phyloP scores from a whole-genome alignment of 495 filamentous ascomycete genomes.

The Trichoderma asperelloides region DNA sequence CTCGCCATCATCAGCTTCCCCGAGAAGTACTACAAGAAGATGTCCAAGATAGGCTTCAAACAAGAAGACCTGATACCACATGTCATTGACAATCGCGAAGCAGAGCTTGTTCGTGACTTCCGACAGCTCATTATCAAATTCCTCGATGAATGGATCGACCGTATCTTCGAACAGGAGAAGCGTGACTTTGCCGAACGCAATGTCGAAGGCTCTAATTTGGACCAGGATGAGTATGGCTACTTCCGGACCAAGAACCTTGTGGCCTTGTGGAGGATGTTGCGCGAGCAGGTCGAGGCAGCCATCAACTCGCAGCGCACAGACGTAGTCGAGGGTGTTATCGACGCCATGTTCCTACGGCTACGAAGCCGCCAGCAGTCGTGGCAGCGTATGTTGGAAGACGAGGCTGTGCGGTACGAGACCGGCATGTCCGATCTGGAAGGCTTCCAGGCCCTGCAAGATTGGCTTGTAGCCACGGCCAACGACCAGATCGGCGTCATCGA shows the following conservation, averaged over 20 bases:
- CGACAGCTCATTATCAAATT: constrained; percentile 87
- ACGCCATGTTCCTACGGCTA: constrained; percentile 84
- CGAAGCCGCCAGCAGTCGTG: constrained; percentile 72
- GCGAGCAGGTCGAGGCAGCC: constrained; percentile 78
- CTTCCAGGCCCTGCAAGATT: constrained; percentile 76
- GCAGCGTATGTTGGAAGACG: constrained; percentile 82
- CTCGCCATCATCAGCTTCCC: constrained; percentile 90
- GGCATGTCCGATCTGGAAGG: constrained; percentile 62
- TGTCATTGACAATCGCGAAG: constrained; percentile 77
- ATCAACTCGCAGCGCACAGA: constrained; percentile 72
- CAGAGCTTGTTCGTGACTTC: constrained; percentile 87
- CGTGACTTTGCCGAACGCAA: constrained; percentile 69
- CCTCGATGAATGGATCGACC: constrained; percentile 95
- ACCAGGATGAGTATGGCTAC: constrained; percentile 74
- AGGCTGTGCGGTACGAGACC: constrained; percentile 59
- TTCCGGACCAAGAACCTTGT: constrained; percentile 84
- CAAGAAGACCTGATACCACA: constrained; percentile 67
- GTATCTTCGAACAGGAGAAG: constrained; percentile 71
- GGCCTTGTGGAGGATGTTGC: constrained; percentile 96
- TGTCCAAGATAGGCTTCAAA: constrained; percentile 76
- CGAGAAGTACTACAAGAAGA: constrained; percentile 91
- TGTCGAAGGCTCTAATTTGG: constrained; percentile 61
- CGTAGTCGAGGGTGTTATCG: constrained; percentile 85
- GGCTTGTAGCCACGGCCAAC: constrained; percentile 93
- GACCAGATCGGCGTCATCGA: constrained; percentile 98